Evolutionary conservation across 2,329 filamentous ascomycete genomes (phyloP).

Genomic region (Sarocladiaceae sp.): DNA sequence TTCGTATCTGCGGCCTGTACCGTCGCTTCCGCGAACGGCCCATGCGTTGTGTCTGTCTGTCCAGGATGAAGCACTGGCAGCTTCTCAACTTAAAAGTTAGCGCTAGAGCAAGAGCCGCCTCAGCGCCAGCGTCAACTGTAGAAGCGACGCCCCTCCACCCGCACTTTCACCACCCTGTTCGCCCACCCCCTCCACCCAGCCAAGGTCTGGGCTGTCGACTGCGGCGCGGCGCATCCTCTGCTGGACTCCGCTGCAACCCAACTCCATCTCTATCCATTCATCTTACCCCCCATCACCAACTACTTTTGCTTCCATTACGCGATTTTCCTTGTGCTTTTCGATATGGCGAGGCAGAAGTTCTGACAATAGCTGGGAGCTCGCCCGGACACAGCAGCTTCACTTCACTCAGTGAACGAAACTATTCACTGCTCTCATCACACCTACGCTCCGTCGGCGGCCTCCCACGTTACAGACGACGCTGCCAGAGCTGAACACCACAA

Average conservation of each 20-base stretch:
- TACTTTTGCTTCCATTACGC: not conserved
- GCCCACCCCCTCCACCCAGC: not conserved
- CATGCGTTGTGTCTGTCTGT: no score
- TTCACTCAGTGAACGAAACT: not conserved
- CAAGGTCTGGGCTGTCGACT: no score
- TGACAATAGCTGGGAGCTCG: constrained; percentile 7
- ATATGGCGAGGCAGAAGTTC: constrained; percentile 8
- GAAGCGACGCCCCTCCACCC: not conserved
- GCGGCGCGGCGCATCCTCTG: constrained; percentile 4
- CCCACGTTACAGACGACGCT: not conserved
- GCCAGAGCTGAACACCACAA: not conserved
- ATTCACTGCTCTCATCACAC: not conserved
- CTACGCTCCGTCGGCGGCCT: constrained; percentile 7
- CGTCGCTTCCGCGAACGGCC: no score
- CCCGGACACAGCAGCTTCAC: constrained; percentile 5
- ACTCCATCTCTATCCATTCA: not conserved
- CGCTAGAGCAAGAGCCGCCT: no score
- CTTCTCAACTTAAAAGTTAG: no score
- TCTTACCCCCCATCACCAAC: not conserved
- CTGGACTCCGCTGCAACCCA: not conserved
- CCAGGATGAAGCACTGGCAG: no score
- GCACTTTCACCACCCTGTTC: not conserved
- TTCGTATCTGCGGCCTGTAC: no score
- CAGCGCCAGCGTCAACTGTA: not conserved
- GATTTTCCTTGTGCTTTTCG: not conserved